Percentiles rank a stretch among this genome's conserved stretches.
Evolutionary conservation across 1,284 basidiomycete species (phyloP).

Genomic region (Mycena citricolor): DNA sequence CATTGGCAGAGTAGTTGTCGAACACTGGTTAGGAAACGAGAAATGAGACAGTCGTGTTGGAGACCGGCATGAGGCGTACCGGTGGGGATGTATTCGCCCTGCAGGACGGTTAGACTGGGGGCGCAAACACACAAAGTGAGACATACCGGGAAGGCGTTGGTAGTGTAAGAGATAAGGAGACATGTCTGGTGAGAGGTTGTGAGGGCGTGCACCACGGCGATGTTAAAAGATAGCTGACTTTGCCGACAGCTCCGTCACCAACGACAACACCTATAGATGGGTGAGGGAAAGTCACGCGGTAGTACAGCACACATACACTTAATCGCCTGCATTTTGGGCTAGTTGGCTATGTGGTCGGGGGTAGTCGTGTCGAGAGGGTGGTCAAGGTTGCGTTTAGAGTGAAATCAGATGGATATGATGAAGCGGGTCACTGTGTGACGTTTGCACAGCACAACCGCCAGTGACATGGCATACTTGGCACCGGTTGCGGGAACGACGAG

Average conservation of each 20-base stretch:
- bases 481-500: too few relatives aligned
- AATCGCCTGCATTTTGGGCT: slow-evolving; percentile 66
- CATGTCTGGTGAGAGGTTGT: slow-evolving; percentile 67
- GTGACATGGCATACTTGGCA: too few relatives aligned
- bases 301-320: slow-evolving; percentile 50
- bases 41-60: slow-evolving; percentile 5
- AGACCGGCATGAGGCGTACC: slow-evolving; percentile 46
- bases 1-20: slow-evolving; percentile 94
- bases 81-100: slow-evolving; percentile 98
- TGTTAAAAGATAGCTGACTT: slow-evolving; percentile 55
- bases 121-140: slow-evolving; percentile 23
- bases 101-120: slow-evolving; percentile 16
- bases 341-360: too few relatives aligned
- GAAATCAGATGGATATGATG: neutral
- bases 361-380: slow-evolving; percentile 26
- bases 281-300: slow-evolving; percentile 30
- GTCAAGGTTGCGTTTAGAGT: neutral
- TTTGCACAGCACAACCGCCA: too few relatives aligned
- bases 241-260: slow-evolving; percentile 99
- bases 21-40: slow-evolving; percentile 57
- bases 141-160: slow-evolving; percentile 91
- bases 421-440: too few relatives aligned
- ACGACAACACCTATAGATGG: slow-evolving; percentile 85
- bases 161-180: slow-evolving; percentile 95
- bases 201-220: slow-evolving; percentile 5